Base-by-base conservation (phyloP, 2,329 filamentous ascomycete genomes). In the Myrmaecium sp. region DNA sequence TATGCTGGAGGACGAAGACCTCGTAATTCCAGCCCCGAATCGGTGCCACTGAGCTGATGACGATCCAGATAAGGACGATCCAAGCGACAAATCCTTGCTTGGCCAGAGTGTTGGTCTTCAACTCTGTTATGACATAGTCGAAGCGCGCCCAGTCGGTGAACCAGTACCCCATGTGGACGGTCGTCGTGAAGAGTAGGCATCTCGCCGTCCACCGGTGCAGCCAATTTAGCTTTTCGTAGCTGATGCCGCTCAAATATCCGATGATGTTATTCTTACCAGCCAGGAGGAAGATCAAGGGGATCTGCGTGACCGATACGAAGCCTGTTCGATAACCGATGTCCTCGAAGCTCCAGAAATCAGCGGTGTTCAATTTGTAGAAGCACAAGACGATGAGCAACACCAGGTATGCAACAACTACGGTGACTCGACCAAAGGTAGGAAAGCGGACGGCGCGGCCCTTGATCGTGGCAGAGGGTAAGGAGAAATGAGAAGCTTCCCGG, bases 141-240 rank as follows among this genome's bases (percentile, higher is more conserved):
- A 66, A 66, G 7, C 55, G 54, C 14, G 61, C 60, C 69, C 74
- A 80, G 41, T 73, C 63, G 3, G 55, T 54, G 50, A 70, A 72
- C 44, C 78, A 80, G 44, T 75, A 68, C 37, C 68, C 75, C 32
- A 76, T 73, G 38, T 81, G 75, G 3, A 79, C 60, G 1, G 72
- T 71, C 2, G 67, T 68, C 0, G 70, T 77, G 10, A 79, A 52
- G 18, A 80, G 63, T 52, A 80, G 66, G 29, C 70, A 74, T 31
- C 75, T 63, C 3, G 69, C 71, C 6, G 73, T 66, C 74, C 75
- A 81, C 33, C 75, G 64, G 40, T 81, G 75, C 27, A 79, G 49
- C 74, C 74, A 80, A 44, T 77, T 79, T 31, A 80, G 54, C 6
- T 70, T 62, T 49, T 80, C 74, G 40, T 79, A 69, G 33, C 71